phyloP scores from a whole-genome alignment of 1,284 basidiomycete species.

The Ganoderma sinense region DNA sequence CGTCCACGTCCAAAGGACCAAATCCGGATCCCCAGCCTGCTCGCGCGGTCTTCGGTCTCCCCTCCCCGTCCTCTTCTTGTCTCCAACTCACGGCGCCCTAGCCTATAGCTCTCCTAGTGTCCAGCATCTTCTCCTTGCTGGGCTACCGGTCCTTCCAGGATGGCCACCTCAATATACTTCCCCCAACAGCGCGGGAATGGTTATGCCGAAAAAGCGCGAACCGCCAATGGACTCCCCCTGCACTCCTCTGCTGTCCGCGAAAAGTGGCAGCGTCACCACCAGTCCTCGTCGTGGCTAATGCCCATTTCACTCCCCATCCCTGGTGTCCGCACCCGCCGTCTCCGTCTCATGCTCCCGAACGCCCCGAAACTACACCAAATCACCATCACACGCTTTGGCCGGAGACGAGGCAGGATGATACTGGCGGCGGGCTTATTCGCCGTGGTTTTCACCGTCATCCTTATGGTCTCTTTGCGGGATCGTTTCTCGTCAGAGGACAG shows the following conservation, averaged over 20 bases:
- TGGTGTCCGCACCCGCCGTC: constrained; percentile 59
- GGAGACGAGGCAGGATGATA: constrained; percentile 59
- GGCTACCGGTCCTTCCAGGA: constrained; percentile 35
- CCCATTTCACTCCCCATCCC: constrained; percentile 68
- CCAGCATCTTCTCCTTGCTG: constrained; percentile 7
- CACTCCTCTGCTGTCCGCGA: constrained; percentile 72
- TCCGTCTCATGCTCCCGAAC: constrained; percentile 44
- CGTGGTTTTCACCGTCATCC: constrained; percentile 53
- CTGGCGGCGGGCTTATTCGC: constrained; percentile 57
- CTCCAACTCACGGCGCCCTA: constrained; percentile 24
- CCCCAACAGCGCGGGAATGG: constrained; percentile 52
- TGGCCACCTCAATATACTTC: constrained; percentile 59
- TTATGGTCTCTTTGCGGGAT: constrained; percentile 62
- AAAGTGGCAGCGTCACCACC: constrained; percentile 64
- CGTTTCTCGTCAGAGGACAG: constrained; percentile 65
- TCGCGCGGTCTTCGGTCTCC: not conserved
- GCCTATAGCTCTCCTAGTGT: constrained; percentile 31
- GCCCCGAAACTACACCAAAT: constrained; percentile 66
- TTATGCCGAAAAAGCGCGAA: constrained; percentile 52
- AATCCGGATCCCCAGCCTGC: not conserved
- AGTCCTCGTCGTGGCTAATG: constrained; percentile 62
- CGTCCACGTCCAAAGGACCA: constrained; percentile 24
- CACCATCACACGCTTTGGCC: constrained; percentile 64
- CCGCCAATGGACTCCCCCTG: constrained; percentile 60
- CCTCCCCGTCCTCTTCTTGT: constrained; percentile 1